Evolutionary conservation across 176 grass and related monocot genomes (phyloP), one percentile per base, ranked within the genome.

Genomic region (Poa annua): DNA sequence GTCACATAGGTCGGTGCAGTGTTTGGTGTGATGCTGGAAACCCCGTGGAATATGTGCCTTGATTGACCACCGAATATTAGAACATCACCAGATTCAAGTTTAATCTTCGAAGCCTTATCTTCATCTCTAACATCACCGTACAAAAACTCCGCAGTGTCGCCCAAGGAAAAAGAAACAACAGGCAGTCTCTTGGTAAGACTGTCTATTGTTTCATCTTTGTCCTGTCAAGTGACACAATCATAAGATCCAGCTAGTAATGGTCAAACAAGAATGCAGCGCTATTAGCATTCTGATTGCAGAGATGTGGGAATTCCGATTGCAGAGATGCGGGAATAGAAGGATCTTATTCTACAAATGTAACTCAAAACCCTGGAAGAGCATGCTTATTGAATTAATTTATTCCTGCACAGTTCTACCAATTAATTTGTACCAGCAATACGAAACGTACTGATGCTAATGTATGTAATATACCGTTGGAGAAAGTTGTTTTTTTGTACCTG

Each of bases 51-150:
- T 76, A 92, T 71, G 17, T 4, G 60, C 70, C 86, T 88, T 19
- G 91, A 93, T 54, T 19, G 8, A 22, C 91, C 91, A 62, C 91
- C 91, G 54, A 93, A 90, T 81, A 93, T 47, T 0, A 93, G 56
- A 77, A 93, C 85, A 75, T 93, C 87, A 24, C 91, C 91, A 6
- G 88, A 90, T 63, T 93, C 77, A 41, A 93, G 91, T 2, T 90
- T 36, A 74, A 89, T 7, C 75, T 71, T 92, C 41, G 83, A 85
- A 50, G 76, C 68, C 35, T 80, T 89, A 4, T 69, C 61, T 0
- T 4, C 53, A 13, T 92, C 75, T 47, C 83, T 89, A 20, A 1
- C 24, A 24, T 86, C 80, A 3, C 83, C 90, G 55, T 84, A 92
- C 79, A 92, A 71, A 80, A 92, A 92, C 24, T 92, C 86, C 11